Evolutionary conservation across 148 eudicot species (phyloP).

Genomic region (Rhododendron mucronatum): DNA sequence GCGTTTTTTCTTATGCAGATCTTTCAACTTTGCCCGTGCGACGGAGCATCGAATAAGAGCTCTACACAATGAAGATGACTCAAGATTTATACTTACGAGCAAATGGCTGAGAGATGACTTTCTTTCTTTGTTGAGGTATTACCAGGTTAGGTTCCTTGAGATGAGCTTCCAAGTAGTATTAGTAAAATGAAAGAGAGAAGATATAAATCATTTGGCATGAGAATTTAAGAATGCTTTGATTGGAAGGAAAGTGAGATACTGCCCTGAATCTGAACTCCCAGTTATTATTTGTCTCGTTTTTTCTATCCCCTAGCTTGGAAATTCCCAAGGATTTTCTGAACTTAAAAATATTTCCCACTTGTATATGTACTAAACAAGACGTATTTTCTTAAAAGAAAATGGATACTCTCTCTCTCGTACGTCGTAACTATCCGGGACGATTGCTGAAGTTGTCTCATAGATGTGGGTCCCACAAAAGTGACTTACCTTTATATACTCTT

Average conservation of each 20-base stretch:
- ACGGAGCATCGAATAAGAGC: background rate
- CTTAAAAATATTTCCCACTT: too few relatives aligned
- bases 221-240: background rate
- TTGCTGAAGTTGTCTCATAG: too few relatives aligned
- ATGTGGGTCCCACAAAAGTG: too few relatives aligned
- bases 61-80: background rate
- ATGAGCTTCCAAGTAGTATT: background rate
- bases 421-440: too few relatives aligned
- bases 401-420: background rate
- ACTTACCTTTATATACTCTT: too few relatives aligned
- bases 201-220: background rate
- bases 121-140: background rate
- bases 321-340: background rate
- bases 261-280: background rate
- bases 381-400: too few relatives aligned
- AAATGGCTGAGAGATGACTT: background rate
- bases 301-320: background rate
- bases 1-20: background rate
- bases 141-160: background rate
- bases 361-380: background rate
- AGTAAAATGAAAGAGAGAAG: background rate
- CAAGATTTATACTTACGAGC: background rate
- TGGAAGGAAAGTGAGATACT: background rate
- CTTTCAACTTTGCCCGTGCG: background rate
- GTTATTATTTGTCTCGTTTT: background rate